These are phyloP conservation scores for Symmetrospora coprosmae DNA, from an alignment of 768 basidiomycete species.

Conservation along the genomic window DNA sequence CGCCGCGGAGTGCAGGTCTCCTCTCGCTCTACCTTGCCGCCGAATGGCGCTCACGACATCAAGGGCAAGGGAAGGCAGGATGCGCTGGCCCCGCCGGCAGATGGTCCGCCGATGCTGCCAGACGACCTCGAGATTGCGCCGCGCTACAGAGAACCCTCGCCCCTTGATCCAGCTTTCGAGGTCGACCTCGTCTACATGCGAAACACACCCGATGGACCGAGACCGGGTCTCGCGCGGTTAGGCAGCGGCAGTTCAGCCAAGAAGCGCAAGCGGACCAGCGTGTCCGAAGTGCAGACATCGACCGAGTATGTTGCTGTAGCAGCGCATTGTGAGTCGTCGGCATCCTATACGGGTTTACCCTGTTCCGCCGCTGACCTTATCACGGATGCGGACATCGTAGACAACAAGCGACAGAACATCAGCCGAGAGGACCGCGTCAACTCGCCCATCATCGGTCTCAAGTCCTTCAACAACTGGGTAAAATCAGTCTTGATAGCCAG, in stretches of 20 bases:
- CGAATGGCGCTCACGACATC: no score
- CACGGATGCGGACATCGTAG: conserved; percentile 46
- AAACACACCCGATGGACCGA: no score
- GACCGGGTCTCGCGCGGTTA: neutral
- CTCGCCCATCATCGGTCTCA: conserved; percentile 91
- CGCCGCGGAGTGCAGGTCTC: neutral
- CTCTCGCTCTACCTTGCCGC: no score
- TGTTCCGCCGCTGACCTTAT: no score
- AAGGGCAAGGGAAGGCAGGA: conserved; percentile 12
- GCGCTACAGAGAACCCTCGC: neutral
- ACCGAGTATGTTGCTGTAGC: neutral
- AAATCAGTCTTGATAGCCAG: conserved; percentile 90
- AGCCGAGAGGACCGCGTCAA: conserved; percentile 67
- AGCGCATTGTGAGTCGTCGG: neutral
- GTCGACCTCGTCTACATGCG: no score
- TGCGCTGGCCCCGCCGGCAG: no score
- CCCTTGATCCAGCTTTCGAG: neutral
- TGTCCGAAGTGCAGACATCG: neutral
- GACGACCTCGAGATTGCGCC: conserved; percentile 1
- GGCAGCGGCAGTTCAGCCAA: conserved; percentile 9
- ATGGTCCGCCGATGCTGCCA: no score
- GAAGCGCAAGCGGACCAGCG: conserved; percentile 5
- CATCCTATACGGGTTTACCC: no score
- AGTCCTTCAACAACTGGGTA: conserved; percentile 98
- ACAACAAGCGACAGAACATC: conserved; percentile 84